phyloP scores from a whole-genome alignment of 2,329 filamentous ascomycete genomes.

The Xylariaceae sp. region DNA sequence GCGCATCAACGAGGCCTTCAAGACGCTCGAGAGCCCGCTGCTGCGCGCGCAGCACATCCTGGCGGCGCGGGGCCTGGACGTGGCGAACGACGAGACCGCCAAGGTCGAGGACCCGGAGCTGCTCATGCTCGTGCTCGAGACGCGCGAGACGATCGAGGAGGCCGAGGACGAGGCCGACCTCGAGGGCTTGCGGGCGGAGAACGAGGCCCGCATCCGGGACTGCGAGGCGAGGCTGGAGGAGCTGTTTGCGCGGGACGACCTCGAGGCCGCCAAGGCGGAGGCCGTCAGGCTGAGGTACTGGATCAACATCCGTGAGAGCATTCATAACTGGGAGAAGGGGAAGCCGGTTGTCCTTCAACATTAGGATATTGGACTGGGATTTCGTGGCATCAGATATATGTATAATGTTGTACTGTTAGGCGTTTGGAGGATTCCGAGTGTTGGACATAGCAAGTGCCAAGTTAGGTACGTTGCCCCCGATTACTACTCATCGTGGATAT shows the following conservation, averaged over 20 bases:
- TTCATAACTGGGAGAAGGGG: conserved; percentile 85
- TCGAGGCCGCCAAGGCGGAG: conserved; percentile 71
- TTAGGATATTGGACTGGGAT: conserved; percentile 32
- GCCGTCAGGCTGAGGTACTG: conserved; percentile 85
- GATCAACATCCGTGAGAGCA: conserved; percentile 82
- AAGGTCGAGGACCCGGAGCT: conserved; percentile 72
- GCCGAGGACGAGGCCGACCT: conserved; percentile 71
- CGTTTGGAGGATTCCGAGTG: neutral
- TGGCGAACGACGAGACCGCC: conserved; percentile 77
- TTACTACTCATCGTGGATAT: neutral
- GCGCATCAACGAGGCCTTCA: conserved; percentile 90
- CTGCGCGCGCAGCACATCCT: conserved; percentile 88
- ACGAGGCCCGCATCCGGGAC: conserved; percentile 68
- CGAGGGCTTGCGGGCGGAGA: conserved; percentile 63
- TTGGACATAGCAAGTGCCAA: neutral
- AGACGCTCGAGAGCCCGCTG: conserved; percentile 79
- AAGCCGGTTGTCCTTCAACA: conserved; percentile 64
- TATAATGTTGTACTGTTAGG: neutral
- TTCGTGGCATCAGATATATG: neutral
- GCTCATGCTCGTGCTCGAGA: conserved; percentile 80
- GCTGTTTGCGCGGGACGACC: conserved; percentile 70
- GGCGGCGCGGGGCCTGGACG: conserved; percentile 72
- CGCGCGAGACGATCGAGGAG: conserved; percentile 75
- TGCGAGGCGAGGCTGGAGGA: conserved; percentile 68
- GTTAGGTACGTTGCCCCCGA: neutral